These are phyloP conservation scores for Auxenochlorella pyrenoidosa DNA, from an alignment of 139 green algal species.

Conservation along the genomic window DNA sequence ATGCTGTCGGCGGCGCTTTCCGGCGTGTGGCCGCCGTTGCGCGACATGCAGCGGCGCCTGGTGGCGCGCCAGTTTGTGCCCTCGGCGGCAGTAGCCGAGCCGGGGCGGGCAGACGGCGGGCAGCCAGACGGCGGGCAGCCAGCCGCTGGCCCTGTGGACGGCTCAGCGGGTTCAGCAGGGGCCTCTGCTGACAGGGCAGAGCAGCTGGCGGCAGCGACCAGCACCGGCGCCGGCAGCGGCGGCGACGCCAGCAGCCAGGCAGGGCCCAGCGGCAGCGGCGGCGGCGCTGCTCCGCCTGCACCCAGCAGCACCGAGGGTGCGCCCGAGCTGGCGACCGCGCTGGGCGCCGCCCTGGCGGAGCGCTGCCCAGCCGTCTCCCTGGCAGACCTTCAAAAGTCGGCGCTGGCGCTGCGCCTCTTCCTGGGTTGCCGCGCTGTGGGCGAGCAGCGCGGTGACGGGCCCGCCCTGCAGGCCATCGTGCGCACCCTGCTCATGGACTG, in stretches of 20 bases:
- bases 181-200: not conserved
- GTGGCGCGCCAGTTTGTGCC: constrained; percentile 21
- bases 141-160: not conserved
- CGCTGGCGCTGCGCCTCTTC: constrained; percentile 29
- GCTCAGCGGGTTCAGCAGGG: not conserved
- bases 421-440: constrained; percentile 21
- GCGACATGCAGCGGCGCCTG: constrained; percentile 14
- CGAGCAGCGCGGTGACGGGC: not conserved
- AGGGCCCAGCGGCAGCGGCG: not conserved
- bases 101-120: not conserved
- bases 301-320: too few species aligned
- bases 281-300: not conserved
- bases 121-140: not conserved
- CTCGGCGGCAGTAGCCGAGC: not conserved
- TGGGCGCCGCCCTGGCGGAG: not conserved
- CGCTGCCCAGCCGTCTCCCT: not conserved
- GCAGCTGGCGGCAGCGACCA: not conserved
- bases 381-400: constrained; percentile 13
- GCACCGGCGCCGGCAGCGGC: not conserved
- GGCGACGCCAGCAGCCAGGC: not conserved
- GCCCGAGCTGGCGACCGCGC: not conserved
- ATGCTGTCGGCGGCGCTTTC: constrained; percentile 28
- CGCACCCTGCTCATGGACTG: constrained; percentile 29
- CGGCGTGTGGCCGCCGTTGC: constrained; percentile 18
- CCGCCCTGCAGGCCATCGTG: constrained; percentile 1